phyloP scores from a whole-genome alignment of 768 basidiomycete species.

The Kwoniella sp. region DNA sequence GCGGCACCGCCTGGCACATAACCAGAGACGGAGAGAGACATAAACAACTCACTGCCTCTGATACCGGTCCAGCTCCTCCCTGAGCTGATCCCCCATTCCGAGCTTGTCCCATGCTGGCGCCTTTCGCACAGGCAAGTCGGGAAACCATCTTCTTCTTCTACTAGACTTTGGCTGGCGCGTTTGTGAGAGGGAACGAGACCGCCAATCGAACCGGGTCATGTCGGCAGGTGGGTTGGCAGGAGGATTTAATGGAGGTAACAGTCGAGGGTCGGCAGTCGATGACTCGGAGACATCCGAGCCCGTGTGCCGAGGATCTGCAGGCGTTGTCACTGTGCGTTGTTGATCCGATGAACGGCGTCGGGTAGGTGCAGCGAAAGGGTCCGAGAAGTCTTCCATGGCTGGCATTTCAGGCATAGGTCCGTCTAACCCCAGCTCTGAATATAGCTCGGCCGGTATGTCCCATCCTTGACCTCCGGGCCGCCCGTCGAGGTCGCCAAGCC shows the following conservation, averaged over 20 bases:
- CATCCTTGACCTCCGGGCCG: background rate
- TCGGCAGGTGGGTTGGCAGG: conserved; percentile 30
- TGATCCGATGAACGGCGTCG: no score
- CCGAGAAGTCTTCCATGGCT: background rate
- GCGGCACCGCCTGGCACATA: background rate
- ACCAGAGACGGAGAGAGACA: background rate
- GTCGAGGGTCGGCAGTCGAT: no score
- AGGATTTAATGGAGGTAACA: background rate
- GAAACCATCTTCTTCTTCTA: conserved; percentile 1
- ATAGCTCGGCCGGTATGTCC: background rate
- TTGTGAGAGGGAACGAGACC: conserved; percentile 54
- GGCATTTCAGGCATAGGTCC: background rate
- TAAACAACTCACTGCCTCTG: conserved; percentile 55
- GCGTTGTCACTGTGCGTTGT: no score
- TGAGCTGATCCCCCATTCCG: conserved; percentile 18
- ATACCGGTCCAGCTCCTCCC: conserved; percentile 58
- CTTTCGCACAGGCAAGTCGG: background rate
- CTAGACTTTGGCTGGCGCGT: no score
- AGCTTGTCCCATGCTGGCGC: conserved; percentile 5
- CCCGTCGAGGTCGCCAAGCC: background rate
- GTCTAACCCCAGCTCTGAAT: background rate
- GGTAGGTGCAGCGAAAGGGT: conserved; percentile 5
- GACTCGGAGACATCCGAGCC: no score
- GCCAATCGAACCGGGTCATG: conserved; percentile 61
- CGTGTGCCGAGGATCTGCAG: no score